phyloP scores from a whole-genome alignment of 140 eudicot genomes.

The Anethum foeniculum region DNA sequence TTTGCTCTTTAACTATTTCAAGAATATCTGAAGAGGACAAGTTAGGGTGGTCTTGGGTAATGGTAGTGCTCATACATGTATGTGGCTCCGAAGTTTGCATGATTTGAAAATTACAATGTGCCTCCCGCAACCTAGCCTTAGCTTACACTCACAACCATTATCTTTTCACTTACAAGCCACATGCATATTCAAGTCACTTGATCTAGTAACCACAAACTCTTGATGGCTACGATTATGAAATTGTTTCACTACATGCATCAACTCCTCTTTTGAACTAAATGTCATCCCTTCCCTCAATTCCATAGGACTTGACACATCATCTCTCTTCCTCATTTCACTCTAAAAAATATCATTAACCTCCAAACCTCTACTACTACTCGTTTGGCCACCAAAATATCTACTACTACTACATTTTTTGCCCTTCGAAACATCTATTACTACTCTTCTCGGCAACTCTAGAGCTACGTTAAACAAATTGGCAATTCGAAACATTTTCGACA shows the following conservation, averaged over 20 bases:
- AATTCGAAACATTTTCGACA: not conserved
- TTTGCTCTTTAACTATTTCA: not conserved
- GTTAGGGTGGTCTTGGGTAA: not conserved
- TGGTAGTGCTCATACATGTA: not conserved
- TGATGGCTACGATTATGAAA: no score
- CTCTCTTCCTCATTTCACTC: no score
- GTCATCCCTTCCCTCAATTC: no score
- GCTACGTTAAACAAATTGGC: not conserved
- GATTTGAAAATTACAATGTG: not conserved
- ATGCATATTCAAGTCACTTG: no score
- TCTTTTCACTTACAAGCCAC: no score
- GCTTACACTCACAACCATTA: no score
- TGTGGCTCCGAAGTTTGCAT: not conserved
- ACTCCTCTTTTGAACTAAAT: no score
- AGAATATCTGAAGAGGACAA: not conserved
- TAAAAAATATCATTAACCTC: not conserved
- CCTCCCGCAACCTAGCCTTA: no score
- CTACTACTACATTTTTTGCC: not conserved
- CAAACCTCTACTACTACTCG: not conserved
- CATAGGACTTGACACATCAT: no score
- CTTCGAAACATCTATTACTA: not conserved
- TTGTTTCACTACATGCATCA: no score
- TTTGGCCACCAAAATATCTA: not conserved
- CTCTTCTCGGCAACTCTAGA: not conserved
- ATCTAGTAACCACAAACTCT: no score